Evolutionary conservation across 768 basidiomycete genomes (phyloP).

Genomic region (Termitomyces sp.): DNA sequence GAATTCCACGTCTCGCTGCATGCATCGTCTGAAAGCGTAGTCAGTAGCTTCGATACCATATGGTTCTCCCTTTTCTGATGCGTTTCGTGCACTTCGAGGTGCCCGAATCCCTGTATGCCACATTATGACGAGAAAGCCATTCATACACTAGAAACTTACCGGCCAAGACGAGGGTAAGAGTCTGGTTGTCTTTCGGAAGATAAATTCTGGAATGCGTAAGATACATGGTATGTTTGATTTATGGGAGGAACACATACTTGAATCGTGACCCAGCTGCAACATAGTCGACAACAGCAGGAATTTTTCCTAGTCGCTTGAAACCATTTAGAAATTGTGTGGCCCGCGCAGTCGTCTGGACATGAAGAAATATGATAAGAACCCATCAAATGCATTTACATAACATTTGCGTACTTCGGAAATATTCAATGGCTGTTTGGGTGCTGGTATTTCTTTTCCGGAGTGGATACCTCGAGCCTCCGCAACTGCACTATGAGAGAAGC

Average conservation of each 20-base stretch:
- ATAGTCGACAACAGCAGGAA: constrained; percentile 86
- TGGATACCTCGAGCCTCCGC: constrained; percentile 81
- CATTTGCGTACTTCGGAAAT: constrained; percentile 69
- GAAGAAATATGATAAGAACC: neutral
- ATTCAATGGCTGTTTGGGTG: constrained; percentile 80
- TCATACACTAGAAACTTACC: constrained; percentile 35
- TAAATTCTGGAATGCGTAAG: constrained; percentile 47
- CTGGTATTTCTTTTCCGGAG: constrained; percentile 81
- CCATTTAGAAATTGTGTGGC: constrained; percentile 85
- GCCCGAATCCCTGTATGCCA: constrained; percentile 69
- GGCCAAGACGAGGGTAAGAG: constrained; percentile 85
- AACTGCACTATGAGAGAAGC: constrained; percentile 50
- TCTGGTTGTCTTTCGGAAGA: constrained; percentile 89
- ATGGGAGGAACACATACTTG: constrained; percentile 63
- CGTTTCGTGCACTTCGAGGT: constrained; percentile 76
- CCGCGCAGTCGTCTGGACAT: constrained; percentile 51
- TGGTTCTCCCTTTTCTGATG: constrained; percentile 84
- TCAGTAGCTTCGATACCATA: constrained; percentile 80
- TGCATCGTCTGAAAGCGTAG: constrained; percentile 71
- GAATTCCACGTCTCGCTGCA: constrained; percentile 95
- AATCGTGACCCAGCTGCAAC: constrained; percentile 93
- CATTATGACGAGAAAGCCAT: neutral
- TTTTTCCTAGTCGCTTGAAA: constrained; percentile 84
- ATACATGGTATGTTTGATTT: no score
- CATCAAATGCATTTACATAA: neutral